Evolutionary conservation across 1,284 basidiomycete genomes (phyloP), one percentile per base, ranked within the genome.

Genomic region (Stereum hirsutum): DNA sequence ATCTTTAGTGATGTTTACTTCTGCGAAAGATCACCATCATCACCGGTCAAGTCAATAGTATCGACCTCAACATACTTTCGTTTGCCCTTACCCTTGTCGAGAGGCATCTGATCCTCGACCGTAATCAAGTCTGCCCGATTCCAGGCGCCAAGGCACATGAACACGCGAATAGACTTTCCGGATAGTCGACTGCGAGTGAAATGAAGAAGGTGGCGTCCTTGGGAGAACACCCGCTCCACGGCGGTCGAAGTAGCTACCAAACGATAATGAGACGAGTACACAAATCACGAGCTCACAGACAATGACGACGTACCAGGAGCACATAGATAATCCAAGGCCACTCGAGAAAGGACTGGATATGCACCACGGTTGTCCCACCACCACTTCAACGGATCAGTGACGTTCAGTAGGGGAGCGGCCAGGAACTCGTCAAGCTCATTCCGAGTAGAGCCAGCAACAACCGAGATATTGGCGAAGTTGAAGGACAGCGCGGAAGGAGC

Each of bases 241-340:
- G 54, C 48, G 11, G 59, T 44, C 4, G 58, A 58, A 15, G 52
- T 56, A 36, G 14, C 6, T 17, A 21, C 6, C 14, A 17, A 23
- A n/a, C 12, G n/a, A 17, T 17, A 21, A 11, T 11, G 6, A 14
- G 2, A 5, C 10, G 17, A n/a, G 6, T 30, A n/a, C 10, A 11
- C 7, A 36, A 5, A 25, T 27, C 24, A 27, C 30, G 21, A 19
- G 28, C n/a, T 30, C 6, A n/a, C 3, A 10, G 33, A 12, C 19
- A 17, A 39, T 15, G 17, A 44, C 17, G 39, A 64, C 66, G 6
- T 61, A 65, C 59, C 56, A 48, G 55, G 61, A 17, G 61, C 59
- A 2, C 51, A 50, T 1, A 63, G 48, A 39, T 62, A 65, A 44
- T 58, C 49, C 0, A 52, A 30, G 0, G 58, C 59, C 57, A 64